A percentile compares a stretch with the other conserved stretches of the same genome.
Conservation (phyloP, 495 filamentous ascomycete genomes). For the Hypoxylon intermedium region DNA sequence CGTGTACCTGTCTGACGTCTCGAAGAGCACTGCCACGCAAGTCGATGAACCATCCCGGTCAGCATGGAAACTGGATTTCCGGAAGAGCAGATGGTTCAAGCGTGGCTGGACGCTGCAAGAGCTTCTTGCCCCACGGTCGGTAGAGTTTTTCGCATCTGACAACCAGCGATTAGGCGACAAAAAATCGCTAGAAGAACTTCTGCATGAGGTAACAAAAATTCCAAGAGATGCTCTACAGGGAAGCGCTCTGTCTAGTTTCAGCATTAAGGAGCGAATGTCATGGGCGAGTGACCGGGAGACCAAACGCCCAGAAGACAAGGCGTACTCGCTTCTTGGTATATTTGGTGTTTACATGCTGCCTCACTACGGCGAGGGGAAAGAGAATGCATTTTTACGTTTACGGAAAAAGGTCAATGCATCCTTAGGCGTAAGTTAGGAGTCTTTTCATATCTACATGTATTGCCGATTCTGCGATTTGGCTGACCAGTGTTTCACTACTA, state of each 20-base stretch:
- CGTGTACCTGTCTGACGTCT: constrained; percentile 50
- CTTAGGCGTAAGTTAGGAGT: not conserved
- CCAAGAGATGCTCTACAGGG: too few relatives aligned
- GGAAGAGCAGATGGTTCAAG: constrained; percentile 43
- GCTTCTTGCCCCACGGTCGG: constrained; percentile 44
- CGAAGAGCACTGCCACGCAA: not conserved
- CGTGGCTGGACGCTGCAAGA: constrained; percentile 51
- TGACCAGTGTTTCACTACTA: not conserved
- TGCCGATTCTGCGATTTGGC: not conserved
- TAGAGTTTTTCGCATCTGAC: constrained; percentile 41
- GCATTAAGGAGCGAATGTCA: constrained; percentile 32
- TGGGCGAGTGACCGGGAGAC: constrained; percentile 34
- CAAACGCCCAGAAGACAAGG: constrained; percentile 32
- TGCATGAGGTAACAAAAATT: too few relatives aligned
- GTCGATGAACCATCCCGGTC: not conserved
- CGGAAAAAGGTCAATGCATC: constrained; percentile 27
- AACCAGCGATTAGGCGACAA: constrained; percentile 3
- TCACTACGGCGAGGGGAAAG: constrained; percentile 32
- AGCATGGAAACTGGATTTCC: constrained; percentile 8
- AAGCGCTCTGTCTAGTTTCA: constrained; percentile 3
- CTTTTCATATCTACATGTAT: not conserved
- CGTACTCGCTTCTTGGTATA: constrained; percentile 37
- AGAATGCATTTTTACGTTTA: constrained; percentile 25
- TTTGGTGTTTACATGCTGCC: constrained; percentile 42
- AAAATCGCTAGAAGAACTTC: constrained; percentile 1